phyloP scores from a whole-genome alignment of 1,284 basidiomycete genomes.

The Ceratobasidium sp. region DNA sequence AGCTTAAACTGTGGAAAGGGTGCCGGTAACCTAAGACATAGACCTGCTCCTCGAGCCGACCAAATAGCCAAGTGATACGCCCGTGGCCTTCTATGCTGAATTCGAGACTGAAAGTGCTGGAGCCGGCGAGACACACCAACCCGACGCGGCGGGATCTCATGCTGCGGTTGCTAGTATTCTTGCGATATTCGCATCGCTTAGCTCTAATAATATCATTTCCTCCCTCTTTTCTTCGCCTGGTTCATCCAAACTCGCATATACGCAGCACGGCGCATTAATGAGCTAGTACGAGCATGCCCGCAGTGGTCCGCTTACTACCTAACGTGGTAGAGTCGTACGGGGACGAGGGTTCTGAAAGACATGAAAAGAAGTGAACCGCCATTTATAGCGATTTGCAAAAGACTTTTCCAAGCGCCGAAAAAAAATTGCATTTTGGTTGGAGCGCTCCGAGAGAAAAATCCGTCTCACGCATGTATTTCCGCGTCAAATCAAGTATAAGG shows the following conservation, averaged over 20 bases:
- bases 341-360: conserved; percentile 67
- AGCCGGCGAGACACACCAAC: not conserved
- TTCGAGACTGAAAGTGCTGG: not conserved
- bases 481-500: too few species aligned
- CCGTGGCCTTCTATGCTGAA: not conserved
- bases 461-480: too few species aligned
- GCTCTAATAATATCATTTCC: conserved; percentile 45
- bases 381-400: too few species aligned
- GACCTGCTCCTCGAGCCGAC: not conserved
- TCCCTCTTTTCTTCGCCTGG: conserved; percentile 4
- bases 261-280: conserved; percentile 67
- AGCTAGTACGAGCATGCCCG: conserved; percentile 72
- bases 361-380: conserved; percentile 61
- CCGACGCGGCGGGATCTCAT: conserved; percentile 34
- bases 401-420: too few species aligned
- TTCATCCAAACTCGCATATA: conserved; percentile 61
- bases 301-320: conserved; percentile 71
- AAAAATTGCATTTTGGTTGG: too few species aligned
- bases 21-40: not conserved
- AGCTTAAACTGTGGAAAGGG: not conserved
- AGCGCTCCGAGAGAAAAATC: too few species aligned
- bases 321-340: conserved; percentile 78
- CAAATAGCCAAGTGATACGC: not conserved
- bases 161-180: conserved; percentile 41
- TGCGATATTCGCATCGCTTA: conserved; percentile 38